These are phyloP conservation scores for Salvia rosmarinus DNA, from an alignment of 257 asterid species.

Conservation along the genomic window DNA sequence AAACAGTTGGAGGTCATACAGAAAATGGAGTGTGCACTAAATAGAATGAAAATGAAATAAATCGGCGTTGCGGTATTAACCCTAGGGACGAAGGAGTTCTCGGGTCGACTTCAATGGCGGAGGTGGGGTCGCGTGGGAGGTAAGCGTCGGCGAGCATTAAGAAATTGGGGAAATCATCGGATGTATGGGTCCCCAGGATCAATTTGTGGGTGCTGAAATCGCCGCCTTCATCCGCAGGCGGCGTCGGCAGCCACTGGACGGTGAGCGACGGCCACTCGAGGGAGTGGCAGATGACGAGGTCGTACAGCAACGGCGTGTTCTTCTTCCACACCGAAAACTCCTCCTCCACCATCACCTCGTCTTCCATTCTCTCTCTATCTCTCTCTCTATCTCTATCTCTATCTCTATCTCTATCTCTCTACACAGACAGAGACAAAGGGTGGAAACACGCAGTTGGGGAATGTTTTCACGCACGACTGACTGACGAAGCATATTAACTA, in stretches of 20 bases:
- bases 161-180: constrained; percentile 72
- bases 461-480: constrained; percentile 6
- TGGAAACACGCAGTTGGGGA: constrained; percentile 19
- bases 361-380: constrained; percentile 38
- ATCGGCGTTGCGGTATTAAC: constrained; percentile 31
- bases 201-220: constrained; percentile 60
- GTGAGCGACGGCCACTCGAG: constrained; percentile 99
- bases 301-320: constrained; percentile 86
- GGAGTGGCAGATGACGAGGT: constrained; percentile 77
- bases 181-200: constrained; percentile 87
- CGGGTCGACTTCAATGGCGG: constrained; percentile 49
- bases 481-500: constrained; percentile 8
- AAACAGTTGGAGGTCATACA: constrained; percentile 45
- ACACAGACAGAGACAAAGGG: not conserved
- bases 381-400: too few species aligned
- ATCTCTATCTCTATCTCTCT: too few species aligned
- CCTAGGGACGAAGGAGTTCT: constrained; percentile 62
- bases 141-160: constrained; percentile 81
- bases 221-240: constrained; percentile 47
- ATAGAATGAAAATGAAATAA: not conserved
- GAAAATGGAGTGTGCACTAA: not conserved
- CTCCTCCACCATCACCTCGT: constrained; percentile 61
- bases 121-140: constrained; percentile 65
- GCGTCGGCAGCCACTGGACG: constrained; percentile 80
- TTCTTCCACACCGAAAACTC: constrained; percentile 95